phyloP scores from a whole-genome alignment of 2,329 filamentous ascomycete genomes.

The Hymenoscyphus infarciens region DNA sequence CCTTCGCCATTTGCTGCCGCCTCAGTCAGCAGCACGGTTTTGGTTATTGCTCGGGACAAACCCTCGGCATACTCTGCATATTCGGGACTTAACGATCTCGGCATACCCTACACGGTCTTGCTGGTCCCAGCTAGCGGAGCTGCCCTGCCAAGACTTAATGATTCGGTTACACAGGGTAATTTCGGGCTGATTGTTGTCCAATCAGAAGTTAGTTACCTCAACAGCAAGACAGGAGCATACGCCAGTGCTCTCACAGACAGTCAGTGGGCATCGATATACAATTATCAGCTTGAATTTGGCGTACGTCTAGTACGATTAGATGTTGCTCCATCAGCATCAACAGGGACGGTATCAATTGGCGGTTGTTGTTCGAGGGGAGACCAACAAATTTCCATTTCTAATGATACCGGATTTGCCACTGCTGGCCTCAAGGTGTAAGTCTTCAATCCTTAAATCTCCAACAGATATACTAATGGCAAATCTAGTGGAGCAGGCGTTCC shows the following conservation, averaged over 20 bases:
- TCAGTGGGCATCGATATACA: constrained; percentile 53
- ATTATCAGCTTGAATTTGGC: constrained; percentile 54
- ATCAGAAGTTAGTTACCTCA: constrained; percentile 16
- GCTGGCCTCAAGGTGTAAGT: constrained; percentile 45
- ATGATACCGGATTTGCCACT: constrained; percentile 46
- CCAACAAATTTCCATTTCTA: constrained; percentile 27
- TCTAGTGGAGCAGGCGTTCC: constrained; percentile 42
- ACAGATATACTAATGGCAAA: neutral
- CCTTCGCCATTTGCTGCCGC: constrained; percentile 3
- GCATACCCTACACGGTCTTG: constrained; percentile 54
- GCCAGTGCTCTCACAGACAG: constrained; percentile 42
- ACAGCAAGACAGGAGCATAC: constrained; percentile 10
- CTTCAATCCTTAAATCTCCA: constrained; percentile 11
- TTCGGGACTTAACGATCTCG: constrained; percentile 55
- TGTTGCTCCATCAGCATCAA: constrained; percentile 49
- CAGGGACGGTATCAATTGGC: constrained; percentile 36
- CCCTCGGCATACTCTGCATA: constrained; percentile 45
- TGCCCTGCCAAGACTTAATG: constrained; percentile 49
- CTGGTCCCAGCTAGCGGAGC: constrained; percentile 50
- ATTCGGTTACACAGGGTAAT: constrained; percentile 45
- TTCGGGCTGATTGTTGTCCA: constrained; percentile 53
- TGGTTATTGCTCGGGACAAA: constrained; percentile 52
- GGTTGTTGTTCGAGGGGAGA: constrained; percentile 45
- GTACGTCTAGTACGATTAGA: constrained; percentile 58
- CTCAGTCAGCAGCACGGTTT: constrained; percentile 42